Evolutionary conservation across 2,329 filamentous ascomycete species (phyloP).

Genomic region (Cordyceps javanica): DNA sequence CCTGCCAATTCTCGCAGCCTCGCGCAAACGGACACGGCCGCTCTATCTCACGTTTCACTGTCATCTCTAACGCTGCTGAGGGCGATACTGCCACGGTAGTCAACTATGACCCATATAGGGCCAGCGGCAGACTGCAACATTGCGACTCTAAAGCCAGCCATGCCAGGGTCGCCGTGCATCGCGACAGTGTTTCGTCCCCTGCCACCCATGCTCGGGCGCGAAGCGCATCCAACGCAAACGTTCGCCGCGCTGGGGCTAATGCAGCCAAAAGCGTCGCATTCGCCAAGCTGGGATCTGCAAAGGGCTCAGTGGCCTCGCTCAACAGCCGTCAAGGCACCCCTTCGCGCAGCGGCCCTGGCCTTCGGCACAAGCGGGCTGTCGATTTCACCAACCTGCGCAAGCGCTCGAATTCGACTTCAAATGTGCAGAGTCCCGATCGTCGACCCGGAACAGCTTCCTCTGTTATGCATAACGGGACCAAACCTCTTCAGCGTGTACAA

Average conservation of each 20-base stretch:
- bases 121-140: constrained; percentile 47
- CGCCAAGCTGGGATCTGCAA: constrained; percentile 27
- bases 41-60: constrained; percentile 56
- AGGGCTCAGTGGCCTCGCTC: constrained; percentile 44
- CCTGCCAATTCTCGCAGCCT: constrained; percentile 50
- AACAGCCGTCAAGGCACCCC: constrained; percentile 39
- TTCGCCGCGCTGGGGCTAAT: constrained; percentile 24
- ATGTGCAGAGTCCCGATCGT: constrained; percentile 13
- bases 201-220: constrained; percentile 25
- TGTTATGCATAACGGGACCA: not conserved
- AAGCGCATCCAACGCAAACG: constrained; percentile 26
- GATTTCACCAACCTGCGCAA: constrained; percentile 48
- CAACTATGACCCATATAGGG: constrained; percentile 81
- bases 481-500: constrained; percentile 13
- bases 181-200: constrained; percentile 31
- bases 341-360: constrained; percentile 34
- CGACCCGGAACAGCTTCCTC: constrained; percentile 7
- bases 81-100: constrained; percentile 43
- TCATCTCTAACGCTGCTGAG: constrained; percentile 56
- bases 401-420: constrained; percentile 26
- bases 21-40: constrained; percentile 42
- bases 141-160: constrained; percentile 48
- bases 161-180: constrained; percentile 64
- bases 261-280: constrained; percentile 24
- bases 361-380: constrained; percentile 46